Evolutionary conservation across 352 stramenopile genomes (phyloP).

Genomic region (Phytophthora rubi): DNA sequence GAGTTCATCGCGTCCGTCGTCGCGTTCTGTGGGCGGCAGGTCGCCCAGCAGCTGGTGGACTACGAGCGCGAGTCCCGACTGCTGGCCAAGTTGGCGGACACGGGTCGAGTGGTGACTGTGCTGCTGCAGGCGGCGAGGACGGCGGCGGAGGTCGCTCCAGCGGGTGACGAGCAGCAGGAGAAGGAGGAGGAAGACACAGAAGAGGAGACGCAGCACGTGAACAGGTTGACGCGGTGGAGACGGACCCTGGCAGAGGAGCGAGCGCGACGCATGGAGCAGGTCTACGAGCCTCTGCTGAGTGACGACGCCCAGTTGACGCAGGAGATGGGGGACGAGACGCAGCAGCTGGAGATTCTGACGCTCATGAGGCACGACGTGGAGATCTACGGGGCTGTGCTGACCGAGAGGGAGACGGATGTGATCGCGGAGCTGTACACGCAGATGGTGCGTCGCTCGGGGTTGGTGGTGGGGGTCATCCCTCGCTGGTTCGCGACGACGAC

Average conservation of each 20-base stretch:
- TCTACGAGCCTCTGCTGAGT: slow-evolving; percentile 1
- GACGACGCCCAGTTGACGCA: neutral
- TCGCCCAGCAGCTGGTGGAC: neutral
- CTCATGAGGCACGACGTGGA: neutral
- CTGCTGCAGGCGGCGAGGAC: neutral
- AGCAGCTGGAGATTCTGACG: neutral
- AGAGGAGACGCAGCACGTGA: neutral
- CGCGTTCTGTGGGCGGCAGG: neutral
- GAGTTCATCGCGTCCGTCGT: neutral
- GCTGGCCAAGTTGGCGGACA: slow-evolving; percentile 4
- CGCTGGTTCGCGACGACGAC: slow-evolving; percentile 3
- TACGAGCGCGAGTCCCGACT: neutral
- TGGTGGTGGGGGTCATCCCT: neutral
- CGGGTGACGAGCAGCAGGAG: neutral
- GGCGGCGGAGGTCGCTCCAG: neutral
- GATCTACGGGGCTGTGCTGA: slow-evolving; percentile 3
- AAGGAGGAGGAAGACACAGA: neutral
- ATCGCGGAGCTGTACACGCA: neutral
- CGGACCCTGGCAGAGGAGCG: neutral
- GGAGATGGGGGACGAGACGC: neutral
- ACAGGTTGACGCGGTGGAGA: neutral
- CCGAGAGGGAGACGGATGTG: neutral
- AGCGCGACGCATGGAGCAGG: neutral
- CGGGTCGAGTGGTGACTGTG: neutral
- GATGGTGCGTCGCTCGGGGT: neutral